Percentiles rank a stretch among this genome's conserved stretches.
Conservation (phyloP, 2,329 filamentous ascomycete genomes). For the Aspergillus sclerotialis region DNA sequence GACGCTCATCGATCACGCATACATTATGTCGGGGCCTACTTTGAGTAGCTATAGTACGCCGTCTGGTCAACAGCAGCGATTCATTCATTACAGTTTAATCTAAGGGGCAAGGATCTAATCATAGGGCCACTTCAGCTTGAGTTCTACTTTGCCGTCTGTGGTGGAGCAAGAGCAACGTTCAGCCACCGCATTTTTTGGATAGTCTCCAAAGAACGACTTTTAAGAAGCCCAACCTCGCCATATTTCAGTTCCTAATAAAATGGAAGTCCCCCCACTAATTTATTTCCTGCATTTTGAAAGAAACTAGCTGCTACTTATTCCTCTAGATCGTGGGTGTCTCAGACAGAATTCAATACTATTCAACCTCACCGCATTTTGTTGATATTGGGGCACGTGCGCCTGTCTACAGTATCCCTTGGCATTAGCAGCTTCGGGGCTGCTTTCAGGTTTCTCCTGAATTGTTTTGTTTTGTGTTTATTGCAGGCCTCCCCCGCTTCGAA, state of each 20-base stretch:
- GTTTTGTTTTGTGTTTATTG: not conserved
- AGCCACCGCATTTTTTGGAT: slow-evolving; percentile 28
- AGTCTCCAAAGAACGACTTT: not conserved
- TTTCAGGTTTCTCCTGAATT: not conserved
- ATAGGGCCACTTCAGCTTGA: slow-evolving; percentile 4
- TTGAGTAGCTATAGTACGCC: no score
- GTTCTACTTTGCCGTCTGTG: slow-evolving; percentile 5
- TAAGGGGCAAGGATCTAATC: slow-evolving; percentile 7
- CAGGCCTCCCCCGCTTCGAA: not conserved
- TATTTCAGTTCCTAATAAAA: slow-evolving; percentile 7
- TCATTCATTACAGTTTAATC: no score
- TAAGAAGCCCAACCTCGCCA: slow-evolving; percentile 15
- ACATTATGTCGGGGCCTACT: no score
- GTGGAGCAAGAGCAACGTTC: slow-evolving; percentile 21
- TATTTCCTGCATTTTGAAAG: slow-evolving; percentile 1
- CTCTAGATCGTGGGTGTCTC: not conserved
- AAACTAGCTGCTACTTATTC: not conserved
- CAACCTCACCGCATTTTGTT: not conserved
- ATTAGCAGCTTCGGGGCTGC: no score
- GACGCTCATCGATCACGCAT: no score
- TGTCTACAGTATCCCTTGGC: slow-evolving; percentile 1
- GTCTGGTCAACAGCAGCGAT: not conserved
- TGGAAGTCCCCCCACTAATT: slow-evolving; percentile 1
- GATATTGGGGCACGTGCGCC: slow-evolving; percentile 1
- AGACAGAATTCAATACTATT: not conserved